Evolutionary conservation across 345 rosid species (phyloP), one percentile per base, ranked within the genome.

Genomic region (Physaria fendleri): DNA sequence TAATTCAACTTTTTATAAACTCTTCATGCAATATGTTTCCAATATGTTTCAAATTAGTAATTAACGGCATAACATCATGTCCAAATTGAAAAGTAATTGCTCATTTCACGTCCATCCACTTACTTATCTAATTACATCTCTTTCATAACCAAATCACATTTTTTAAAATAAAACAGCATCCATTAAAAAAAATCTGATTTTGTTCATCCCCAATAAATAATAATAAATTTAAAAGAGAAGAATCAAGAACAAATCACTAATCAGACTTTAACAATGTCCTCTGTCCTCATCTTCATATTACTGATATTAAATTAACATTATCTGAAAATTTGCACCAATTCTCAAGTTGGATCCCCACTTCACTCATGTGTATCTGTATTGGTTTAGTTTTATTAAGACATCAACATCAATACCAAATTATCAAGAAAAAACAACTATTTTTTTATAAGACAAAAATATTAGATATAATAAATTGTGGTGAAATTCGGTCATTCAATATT

Each of bases 101-200:
- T 59, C 75, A 71, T 71, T 64, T 71, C 65, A 64, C 66, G 75
- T 51, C 75, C 71, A 71, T 35, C 71, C 66, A 71, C 75, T 71
- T 57, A 58, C 75, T 65, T 65, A 71, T 71, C 75, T 64, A 40
- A 13, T 21, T 35, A 20, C 45, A 23, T 64, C 32, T 38, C 70
- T 58, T 45, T 55, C 69, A 69, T 70, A 55, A 62, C 68, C 62
- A 61, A 45, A 53, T 45, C 68, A 45, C 16, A 56, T 38, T 68
- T 69, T 29, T n/a, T n/a, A n/a, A n/a, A n/a, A n/a, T n/a, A n/a
- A n/a, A n/a, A n/a, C n/a, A n/a, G n/a, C n/a, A n/a, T n/a, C n/a
- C 59, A 13, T 64, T 40, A n/a, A n/a, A n/a, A n/a, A 55, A 44
- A 37, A 46, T 46, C 37, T 23, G 51, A 64, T 62, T 62, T 55